phyloP scores from a whole-genome alignment of 139 green algal genomes.

The Deuterostichococcus epilithicus region DNA sequence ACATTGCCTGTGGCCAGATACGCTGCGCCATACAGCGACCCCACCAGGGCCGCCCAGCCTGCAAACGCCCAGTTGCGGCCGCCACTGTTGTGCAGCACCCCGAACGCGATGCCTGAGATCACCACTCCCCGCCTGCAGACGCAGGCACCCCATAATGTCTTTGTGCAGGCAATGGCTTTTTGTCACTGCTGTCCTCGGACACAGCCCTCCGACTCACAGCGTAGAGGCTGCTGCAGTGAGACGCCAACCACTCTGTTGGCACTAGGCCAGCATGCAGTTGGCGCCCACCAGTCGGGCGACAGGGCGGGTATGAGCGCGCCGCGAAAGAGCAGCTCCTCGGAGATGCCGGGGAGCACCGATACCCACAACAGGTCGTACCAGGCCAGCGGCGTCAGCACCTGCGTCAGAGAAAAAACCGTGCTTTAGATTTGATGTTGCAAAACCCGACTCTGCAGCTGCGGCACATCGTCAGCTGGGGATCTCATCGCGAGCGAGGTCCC shows the following conservation, averaged over 20 bases:
- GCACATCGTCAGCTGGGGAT: not conserved
- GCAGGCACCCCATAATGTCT: not conserved
- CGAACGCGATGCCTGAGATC: slow-evolving; percentile 64
- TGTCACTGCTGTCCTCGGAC: too few species aligned
- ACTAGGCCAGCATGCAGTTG: not conserved
- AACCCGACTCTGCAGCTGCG: not conserved
- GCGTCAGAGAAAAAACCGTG: not conserved
- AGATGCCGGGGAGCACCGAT: slow-evolving; percentile 40
- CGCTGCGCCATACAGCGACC: slow-evolving; percentile 57
- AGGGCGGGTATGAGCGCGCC: slow-evolving; percentile 69
- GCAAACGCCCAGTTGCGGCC: slow-evolving; percentile 75
- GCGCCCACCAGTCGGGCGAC: slow-evolving; percentile 53
- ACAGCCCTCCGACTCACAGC: too few species aligned
- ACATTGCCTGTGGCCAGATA: slow-evolving; percentile 66
- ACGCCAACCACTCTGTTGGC: not conserved
- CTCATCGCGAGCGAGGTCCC: not conserved
- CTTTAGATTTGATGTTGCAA: not conserved
- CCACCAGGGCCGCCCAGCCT: slow-evolving; percentile 65
- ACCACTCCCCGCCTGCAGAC: slow-evolving; percentile 52
- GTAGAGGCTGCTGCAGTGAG: not conserved
- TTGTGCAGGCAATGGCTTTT: slow-evolving; percentile 1
- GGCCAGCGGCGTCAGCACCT: slow-evolving; percentile 56
- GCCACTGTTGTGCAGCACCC: slow-evolving; percentile 68
- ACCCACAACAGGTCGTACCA: slow-evolving; percentile 56
- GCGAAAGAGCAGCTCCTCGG: slow-evolving; percentile 79